Base-by-base conservation (phyloP, 1,284 basidiomycete genomes). In the Afroboletus lepidellus region DNA sequence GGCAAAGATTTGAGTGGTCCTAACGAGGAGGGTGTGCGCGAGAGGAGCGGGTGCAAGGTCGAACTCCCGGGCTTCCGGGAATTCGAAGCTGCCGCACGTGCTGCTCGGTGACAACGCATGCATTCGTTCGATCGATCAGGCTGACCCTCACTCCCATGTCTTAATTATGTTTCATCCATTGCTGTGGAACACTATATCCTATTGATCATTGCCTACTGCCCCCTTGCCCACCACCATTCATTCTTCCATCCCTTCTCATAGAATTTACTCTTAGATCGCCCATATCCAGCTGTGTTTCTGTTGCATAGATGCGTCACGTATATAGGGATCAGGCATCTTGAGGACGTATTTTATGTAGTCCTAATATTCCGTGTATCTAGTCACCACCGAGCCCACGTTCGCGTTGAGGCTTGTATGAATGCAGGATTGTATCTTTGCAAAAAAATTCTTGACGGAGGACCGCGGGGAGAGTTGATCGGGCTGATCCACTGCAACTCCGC, bases 321-420 rank as follows among this genome's bases (percentile, higher is more conserved):
- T 61, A 57, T 65, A 69, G 52, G 61, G 69, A 71, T 71, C 65
- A 62, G 64, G 60, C 59, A 67, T 69, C 64, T 67, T 70, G 62
- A 60, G 60, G 67, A 69, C 60, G 64, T 67, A 71, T 69, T 63
- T 64, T 67, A 67, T 68, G 66, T 69, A 64, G 55, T 67, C 62
- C 36, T 69, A 69, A 66, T 65, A 64, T 66, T 60, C 48, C 46
- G 15, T 68, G 62, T 64, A 64, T 68, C 62, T 68, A 65, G 57
- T 45, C 54, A 16, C 45, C 55, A 27, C n/a, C n/a, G n/a, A n/a
- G 33, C 38, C 50, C 50, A 33, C 50, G 18, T 39, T 52, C 21
- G 27, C 45, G 36, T 37, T 27, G 50, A 53, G 50, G 44, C 46
- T 32, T 65, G 65, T 64, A 62, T 43, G 52, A 57, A 53, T 50